phyloP scores from a whole-genome alignment of 306 rosid species.

The Lathyrus oleraceus region DNA sequence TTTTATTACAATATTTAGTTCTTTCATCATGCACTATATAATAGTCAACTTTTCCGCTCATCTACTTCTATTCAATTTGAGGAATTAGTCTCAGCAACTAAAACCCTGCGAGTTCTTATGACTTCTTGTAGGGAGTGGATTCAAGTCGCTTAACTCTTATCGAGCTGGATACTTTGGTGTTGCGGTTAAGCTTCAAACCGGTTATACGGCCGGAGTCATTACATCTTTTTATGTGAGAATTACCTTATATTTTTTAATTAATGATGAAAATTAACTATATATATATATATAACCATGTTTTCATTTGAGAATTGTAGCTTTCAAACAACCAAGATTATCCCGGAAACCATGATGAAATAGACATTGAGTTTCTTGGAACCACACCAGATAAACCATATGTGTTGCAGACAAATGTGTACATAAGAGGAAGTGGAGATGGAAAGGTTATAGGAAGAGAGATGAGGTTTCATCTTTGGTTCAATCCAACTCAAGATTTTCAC shows the following conservation, averaged over 20 bases:
- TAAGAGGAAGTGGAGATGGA: slow-evolving; percentile 88
- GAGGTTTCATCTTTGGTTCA: slow-evolving; percentile 89
- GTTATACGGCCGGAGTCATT: slow-evolving; percentile 88
- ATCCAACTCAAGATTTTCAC: slow-evolving; percentile 82
- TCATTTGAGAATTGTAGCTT: slow-evolving; percentile 52
- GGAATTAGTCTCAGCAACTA: neutral
- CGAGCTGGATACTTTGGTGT: slow-evolving; percentile 80
- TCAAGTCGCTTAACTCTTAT: slow-evolving; percentile 66
- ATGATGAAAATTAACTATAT: slow-evolving; percentile 6
- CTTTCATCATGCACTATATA: neutral
- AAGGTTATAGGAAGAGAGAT: slow-evolving; percentile 76
- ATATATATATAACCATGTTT: neutral
- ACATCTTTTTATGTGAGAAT: slow-evolving; percentile 76
- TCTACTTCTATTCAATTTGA: neutral
- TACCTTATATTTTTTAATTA: neutral
- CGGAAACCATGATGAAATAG: slow-evolving; percentile 87
- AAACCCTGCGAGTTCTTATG: neutral
- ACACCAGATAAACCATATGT: slow-evolving; percentile 75
- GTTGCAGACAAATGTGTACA: slow-evolving; percentile 86
- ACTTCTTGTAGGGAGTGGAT: slow-evolving; percentile 72
- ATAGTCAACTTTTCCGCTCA: neutral
- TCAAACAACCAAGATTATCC: slow-evolving; percentile 85
- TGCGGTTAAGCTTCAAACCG: slow-evolving; percentile 75
- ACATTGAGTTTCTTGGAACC: slow-evolving; percentile 86
- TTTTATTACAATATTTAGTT: neutral